Evolutionary conservation across 768 basidiomycete genomes (phyloP), one percentile per base, ranked within the genome.

Genomic region (Tylopilus vinaceipallidus): DNA sequence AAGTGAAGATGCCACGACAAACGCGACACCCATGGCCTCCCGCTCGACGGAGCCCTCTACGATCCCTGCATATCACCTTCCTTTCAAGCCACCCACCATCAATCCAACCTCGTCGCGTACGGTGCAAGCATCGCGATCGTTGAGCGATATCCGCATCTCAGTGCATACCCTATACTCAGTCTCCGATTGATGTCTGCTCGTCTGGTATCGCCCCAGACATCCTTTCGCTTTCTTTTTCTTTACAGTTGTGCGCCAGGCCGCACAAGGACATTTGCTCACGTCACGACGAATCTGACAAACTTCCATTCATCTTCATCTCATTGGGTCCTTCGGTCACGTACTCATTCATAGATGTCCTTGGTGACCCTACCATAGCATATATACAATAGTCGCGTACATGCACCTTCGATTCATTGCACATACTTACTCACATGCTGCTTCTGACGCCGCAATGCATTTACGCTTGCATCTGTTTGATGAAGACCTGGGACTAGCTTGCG

Each of bases 21-120:
- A 10, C 5, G 13, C 42, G 6, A 26, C 22, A 32, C 32, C 20
- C 4, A 9, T 20, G 3, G 9, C 24, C 3, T 6, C 40, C 20
- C 36, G 6, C 11, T 14, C 43, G 34, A 16, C 35, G 11, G 23
- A 58, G 3, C 20, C 7, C 11, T n/a, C 2, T 19, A 32, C 44
- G 10, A 0, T 57, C 29, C 54, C 58, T n/a, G 43, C 37, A 29
- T 54, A 44, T 35, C 56, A 47, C 24, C 59, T 50, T n/a, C 59
- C 56, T 22, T 61, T 62, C 40, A 52, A 29, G 37, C 20, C 36
- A 13, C 56, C 59, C 10, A 52, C 29, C 8, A 13, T 55, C 42
- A 43, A 23, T 47, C 53, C 48, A 3, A 20, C 23, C 33, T 27
- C 46, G 13, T 40, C 23, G n/a, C 38, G 8, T 12, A n/a, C 24